A percentile compares a stretch with the other conserved stretches of the same genome.
Evolutionary conservation across 768 basidiomycete genomes (phyloP).

Genomic region (Mycena rosella): DNA sequence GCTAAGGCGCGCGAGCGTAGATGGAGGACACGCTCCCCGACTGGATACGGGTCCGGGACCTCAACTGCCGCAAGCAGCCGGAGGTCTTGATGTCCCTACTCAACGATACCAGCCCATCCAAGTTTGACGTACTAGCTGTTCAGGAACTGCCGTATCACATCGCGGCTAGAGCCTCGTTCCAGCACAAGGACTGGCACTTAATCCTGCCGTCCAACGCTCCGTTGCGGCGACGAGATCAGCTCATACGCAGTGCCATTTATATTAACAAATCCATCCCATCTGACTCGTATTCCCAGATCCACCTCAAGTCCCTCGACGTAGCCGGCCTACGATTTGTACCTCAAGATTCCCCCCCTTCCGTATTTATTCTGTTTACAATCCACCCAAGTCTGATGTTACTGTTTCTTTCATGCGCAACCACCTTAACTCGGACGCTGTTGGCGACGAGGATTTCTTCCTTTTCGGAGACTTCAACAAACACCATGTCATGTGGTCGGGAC

Average conservation of each 20-base stretch:
- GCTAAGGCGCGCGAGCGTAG: conserved; percentile 7
- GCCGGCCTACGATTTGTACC: background rate
- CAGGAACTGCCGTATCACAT: conserved; percentile 12
- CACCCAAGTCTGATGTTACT: conserved; percentile 6
- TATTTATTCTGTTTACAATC: conserved; percentile 16
- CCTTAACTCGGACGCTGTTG: background rate
- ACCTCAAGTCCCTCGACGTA: conserved; percentile 4
- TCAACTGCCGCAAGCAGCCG: conserved; percentile 13
- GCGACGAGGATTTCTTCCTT: background rate
- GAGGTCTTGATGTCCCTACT: conserved; percentile 16
- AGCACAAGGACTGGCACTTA: conserved; percentile 6
- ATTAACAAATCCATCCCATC: conserved; percentile 10
- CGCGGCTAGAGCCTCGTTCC: background rate
- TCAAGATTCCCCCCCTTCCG: background rate
- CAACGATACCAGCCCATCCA: conserved; percentile 8
- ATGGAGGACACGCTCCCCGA: background rate
- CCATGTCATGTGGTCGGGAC: conserved; percentile 27
- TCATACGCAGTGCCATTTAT: conserved; percentile 5
- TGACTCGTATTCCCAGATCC: conserved; percentile 2
- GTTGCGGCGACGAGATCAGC: conserved; percentile 10
- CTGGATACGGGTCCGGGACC: conserved; percentile 11
- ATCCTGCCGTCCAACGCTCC: background rate
- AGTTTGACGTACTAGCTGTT: background rate
- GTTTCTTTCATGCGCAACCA: conserved; percentile 2
- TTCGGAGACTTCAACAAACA: conserved; percentile 31